Evolutionary conservation across 768 basidiomycete species (phyloP).

Genomic region (Mycena floridula): DNA sequence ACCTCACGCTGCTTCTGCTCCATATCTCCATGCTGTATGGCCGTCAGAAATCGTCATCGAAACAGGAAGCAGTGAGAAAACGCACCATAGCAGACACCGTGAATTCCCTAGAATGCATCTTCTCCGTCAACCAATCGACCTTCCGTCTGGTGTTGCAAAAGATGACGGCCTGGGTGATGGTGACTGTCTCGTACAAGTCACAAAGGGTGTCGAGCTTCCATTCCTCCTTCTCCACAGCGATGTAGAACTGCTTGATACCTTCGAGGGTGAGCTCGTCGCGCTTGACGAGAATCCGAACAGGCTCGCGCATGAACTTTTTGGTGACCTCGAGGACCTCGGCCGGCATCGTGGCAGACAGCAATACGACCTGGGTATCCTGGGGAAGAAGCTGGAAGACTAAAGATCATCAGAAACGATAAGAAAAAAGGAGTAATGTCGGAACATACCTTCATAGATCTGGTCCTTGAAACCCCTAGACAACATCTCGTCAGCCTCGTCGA

Average conservation of each 20-base stretch:
- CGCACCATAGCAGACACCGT: conserved; percentile 71
- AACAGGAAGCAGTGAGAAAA: conserved; percentile 6
- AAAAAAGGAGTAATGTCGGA: no score
- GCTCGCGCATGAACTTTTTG: conserved; percentile 81
- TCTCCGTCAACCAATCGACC: conserved; percentile 82
- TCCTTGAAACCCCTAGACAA: conserved; percentile 87
- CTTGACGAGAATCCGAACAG: conserved; percentile 76
- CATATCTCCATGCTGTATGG: conserved; percentile 68
- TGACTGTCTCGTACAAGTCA: conserved; percentile 77
- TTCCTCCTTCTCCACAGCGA: conserved; percentile 81
- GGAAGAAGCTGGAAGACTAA: conserved; percentile 70
- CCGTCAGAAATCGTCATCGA: conserved; percentile 46
- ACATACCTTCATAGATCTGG: conserved; percentile 72
- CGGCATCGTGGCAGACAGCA: conserved; percentile 80
- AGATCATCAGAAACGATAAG: conserved; percentile 29
- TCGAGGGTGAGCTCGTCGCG: conserved; percentile 76
- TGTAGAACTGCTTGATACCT: conserved; percentile 81
- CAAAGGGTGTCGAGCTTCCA: conserved; percentile 82
- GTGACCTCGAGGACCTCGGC: conserved; percentile 77
- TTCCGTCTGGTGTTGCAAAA: conserved; percentile 83
- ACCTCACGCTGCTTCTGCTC: conserved; percentile 74
- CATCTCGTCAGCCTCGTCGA: conserved; percentile 82
- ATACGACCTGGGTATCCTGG: conserved; percentile 74
- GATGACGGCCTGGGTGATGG: conserved; percentile 82
- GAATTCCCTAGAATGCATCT: conserved; percentile 74